Conservation (phyloP, 106 monocot genomes). For the Amphibolis antarctica region DNA sequence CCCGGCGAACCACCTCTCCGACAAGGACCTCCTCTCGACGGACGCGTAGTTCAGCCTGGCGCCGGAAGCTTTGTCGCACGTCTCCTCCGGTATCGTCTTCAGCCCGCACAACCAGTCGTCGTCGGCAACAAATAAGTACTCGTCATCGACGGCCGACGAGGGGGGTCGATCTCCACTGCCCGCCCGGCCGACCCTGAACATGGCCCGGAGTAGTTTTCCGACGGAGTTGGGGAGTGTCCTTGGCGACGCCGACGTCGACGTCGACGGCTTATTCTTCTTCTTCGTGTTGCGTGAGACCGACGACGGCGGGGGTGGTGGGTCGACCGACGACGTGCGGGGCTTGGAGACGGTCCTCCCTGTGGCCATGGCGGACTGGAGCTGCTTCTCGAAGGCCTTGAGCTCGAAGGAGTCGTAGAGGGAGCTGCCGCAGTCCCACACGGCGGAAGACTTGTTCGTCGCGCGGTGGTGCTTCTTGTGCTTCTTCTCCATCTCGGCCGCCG, state of each 20-base stretch:
- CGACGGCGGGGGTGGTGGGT: neutral
- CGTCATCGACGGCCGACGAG: neutral
- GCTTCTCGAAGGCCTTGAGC: conserved; percentile 43
- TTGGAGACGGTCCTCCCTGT: neutral
- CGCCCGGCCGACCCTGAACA: neutral
- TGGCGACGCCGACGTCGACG: neutral
- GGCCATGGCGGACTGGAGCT: conserved; percentile 33
- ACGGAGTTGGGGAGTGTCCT: neutral
- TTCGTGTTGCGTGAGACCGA: too few relatives aligned
- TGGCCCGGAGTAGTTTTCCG: neutral
- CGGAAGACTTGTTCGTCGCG: neutral
- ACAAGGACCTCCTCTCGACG: neutral
- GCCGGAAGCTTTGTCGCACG: neutral
- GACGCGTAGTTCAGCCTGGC: neutral
- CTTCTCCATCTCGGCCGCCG: neutral
- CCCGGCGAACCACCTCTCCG: conserved; percentile 2
- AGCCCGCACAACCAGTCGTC: neutral
- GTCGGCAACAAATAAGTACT: neutral
- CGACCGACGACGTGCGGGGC: neutral
- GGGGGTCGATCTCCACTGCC: neutral
- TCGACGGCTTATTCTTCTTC: neutral
- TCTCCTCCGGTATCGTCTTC: neutral
- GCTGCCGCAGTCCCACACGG: conserved; percentile 71
- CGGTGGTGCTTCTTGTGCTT: neutral
- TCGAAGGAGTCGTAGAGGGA: conserved; percentile 76